Evolutionary conservation across 148 eudicot species (phyloP), one percentile per base, ranked within the genome.

Genomic region (Amaranthus palmeri): DNA sequence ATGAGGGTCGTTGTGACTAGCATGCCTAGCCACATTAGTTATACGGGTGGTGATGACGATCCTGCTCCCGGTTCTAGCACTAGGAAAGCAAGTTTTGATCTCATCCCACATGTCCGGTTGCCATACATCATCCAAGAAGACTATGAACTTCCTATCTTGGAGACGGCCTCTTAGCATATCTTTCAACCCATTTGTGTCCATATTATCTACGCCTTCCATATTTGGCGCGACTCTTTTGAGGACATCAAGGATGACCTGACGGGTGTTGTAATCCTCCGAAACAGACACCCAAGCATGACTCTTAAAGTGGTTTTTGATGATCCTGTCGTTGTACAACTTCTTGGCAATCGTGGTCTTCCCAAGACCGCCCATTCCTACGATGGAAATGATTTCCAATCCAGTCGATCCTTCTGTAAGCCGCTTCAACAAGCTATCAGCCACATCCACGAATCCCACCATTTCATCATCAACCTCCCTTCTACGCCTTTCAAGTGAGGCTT

Each of bases 331-430:
- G 63, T 72, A 84, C 3, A 81, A 50, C 70, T 61, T 84, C 55
- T 70, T 76, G 14, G 84, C 87, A 15, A 84, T 46, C 0, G 87
- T 84, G 13, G 87, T 84, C 74, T 81, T 84, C 4, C 87, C 87
- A 2, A 84, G 76, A 2, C 87, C 84, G 2, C 80, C 78, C 87
- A 84, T 84, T 12, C 87, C 87, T 11, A 84, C 70, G 7, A 84
- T 78, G 36, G 86, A 74, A 15, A 83, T 14, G 12, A 80, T 70
- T 47, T 80, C 77, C 2, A 80, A 68, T 5, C 61, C 58, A 0
- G 47, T 52, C 8, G 73, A 40, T 40, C 77, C 81, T 54, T 53
- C 72, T 0, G 48, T 81, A 36, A 85, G 79, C 47, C 43, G 56
- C 25, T 65, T 42, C 4, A 74, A 65, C n/a, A 83, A 25, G 1